Base-by-base conservation (phyloP, 148 eudicot genomes). In the Persicaria maculosa region DNA sequence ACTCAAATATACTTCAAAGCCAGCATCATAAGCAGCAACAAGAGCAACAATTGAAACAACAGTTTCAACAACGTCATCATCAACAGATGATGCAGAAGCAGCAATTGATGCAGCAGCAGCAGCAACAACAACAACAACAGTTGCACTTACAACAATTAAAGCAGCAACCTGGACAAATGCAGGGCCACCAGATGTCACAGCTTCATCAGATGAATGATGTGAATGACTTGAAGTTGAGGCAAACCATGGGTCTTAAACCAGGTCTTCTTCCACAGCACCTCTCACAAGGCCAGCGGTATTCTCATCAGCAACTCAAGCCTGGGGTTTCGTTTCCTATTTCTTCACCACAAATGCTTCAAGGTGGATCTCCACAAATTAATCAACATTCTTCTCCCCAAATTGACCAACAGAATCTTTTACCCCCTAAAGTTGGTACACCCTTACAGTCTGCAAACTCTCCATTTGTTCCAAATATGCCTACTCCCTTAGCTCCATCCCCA, bases 311-410 rank as follows among this genome's bases (percentile, higher is more conserved):
- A 75, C 70, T 84, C 72, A 94, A 91, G 80, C 67, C 91, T 50
- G 94, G 90, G 75, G 72, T 86, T 65, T 78, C 89, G 20, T 89
- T 88, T 72, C 82, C 90, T 19, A 85, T 83, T 68, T 83, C 97
- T 47, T 86, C 98, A 36, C 93, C 96, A 14, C 97, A 90, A 78
- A 81, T 84, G 72, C 82, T 89, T 75, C 91, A 84, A 75, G 84
- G 93, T 47, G 77, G 74, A 57, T 91, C 97, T 80, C 97, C 95
- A 47, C 97, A 91, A 78, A 82, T 89, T 73, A 82, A 85, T 74
- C 96, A 85, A 68, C 97, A 94, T 78, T 75, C 86, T 75, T 92
- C 98, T 62, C 98, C 98, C 7, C 97, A 94, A 80, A 83, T 88
- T 25, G 98, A 94, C 77, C 98, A 89, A 80, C 91, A 86, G 77